Base-by-base conservation (phyloP, 768 basidiomycete species). In the Lentinus tigrinus region DNA sequence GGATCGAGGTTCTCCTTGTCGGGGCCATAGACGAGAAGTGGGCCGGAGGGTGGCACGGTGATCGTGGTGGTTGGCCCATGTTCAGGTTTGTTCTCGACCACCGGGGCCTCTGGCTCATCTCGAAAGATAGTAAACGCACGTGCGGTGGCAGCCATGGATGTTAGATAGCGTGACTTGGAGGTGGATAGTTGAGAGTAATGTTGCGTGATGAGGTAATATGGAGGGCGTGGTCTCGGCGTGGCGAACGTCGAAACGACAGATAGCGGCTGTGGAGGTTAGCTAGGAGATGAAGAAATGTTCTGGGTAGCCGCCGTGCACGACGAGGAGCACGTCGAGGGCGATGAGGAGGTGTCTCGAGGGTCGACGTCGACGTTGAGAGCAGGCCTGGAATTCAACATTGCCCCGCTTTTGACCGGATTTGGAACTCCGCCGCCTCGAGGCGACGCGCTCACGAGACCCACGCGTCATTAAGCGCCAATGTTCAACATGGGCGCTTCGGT, bases 1-100 rank as follows among this genome's bases (percentile, higher is more conserved):
- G 90, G 90, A 70, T 91, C 80, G 43, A 85, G 76, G 68, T 92
- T 92, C 74, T 92, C 90, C 78, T 92, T 92, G 76, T 91, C 88
- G 39, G 69, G 65, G 28, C 63, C 48, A 17, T 67, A 66, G 37
- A 65, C 52, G n/a, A 62, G 38, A 71, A 74, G 54, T 34, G 57
- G 60, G 53, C 57, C 59, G 58, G 56, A 69, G 48, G 49, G 70
- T 49, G 63, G 54, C 0, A 57, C 49, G 17, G 52, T 52, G 36
- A 54, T 52, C 14, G 59, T 51, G 58, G 49, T 56, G 64, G 58
- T 55, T 17, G 31, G 28, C 16, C 14, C 40, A 43, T 57, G 50
- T 8, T 60, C 54, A 46, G 57, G 58, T 55, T 75, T 76, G 36
- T 67, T 57, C 47, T 73, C 73, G 17, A 68, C 56, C 21, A 42